Conservation (phyloP, 2,329 filamentous ascomycete species). For the Didymella lethalis region DNA sequence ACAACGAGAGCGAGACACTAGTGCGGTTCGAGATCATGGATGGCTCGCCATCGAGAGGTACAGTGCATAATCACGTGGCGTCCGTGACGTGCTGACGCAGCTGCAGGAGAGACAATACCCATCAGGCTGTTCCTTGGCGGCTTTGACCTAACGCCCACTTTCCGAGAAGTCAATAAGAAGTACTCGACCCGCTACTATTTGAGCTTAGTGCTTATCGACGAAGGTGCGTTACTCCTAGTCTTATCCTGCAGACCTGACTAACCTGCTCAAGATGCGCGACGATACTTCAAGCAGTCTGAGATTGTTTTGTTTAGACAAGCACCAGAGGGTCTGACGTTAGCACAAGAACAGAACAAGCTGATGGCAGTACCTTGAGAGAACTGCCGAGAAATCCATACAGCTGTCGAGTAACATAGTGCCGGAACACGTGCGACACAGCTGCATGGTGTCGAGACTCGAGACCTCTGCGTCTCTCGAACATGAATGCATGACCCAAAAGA, state of each 20-base stretch:
- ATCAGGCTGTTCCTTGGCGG: conserved; percentile 96
- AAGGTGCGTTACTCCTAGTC: conserved; percentile 64
- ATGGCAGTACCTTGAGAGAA: conserved; percentile 48
- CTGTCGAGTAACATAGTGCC: neutral
- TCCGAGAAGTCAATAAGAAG: conserved; percentile 99
- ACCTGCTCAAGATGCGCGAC: conserved; percentile 74
- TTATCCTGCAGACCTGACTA: conserved; percentile 1
- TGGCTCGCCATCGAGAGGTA: conserved; percentile 93
- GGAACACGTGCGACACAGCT: conserved; percentile 1
- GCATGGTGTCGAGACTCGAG: conserved; percentile 1
- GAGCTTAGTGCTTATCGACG: conserved; percentile 92
- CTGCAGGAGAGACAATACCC: conserved; percentile 82
- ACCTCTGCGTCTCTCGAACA: neutral
- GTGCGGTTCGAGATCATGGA: conserved; percentile 99
- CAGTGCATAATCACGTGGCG: conserved; percentile 36
- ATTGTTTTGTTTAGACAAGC: conserved; percentile 93
- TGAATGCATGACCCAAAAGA: conserved; percentile 3
- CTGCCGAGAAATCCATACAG: neutral
- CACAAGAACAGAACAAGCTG: conserved; percentile 57
- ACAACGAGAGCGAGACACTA: conserved; percentile 98
- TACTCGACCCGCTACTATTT: conserved; percentile 98
- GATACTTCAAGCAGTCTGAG: conserved; percentile 99
- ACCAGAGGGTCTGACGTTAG: conserved; percentile 59
- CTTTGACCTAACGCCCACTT: conserved; percentile 96
- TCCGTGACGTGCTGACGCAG: conserved; percentile 29